phyloP scores from a whole-genome alignment of 768 basidiomycete genomes.

The Gloeostereum incarnatum region DNA sequence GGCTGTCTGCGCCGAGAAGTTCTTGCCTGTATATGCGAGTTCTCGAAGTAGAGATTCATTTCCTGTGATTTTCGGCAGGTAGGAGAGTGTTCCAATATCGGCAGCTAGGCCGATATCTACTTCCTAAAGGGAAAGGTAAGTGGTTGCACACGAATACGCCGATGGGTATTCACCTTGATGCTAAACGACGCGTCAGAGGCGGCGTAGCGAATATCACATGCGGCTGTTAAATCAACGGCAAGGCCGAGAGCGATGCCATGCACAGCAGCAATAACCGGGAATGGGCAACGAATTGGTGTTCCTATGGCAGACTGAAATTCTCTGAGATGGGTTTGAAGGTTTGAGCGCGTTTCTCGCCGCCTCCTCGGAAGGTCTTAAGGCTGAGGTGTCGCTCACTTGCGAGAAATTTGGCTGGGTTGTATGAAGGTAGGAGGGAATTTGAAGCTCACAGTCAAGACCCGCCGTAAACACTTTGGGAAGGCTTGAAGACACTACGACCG shows the following conservation, averaged over 20 bases:
- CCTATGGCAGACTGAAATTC: slow-evolving; percentile 67
- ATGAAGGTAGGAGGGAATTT: neutral
- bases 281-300: slow-evolving; percentile 54
- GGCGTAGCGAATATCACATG: slow-evolving; percentile 76
- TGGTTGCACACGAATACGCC: neutral
- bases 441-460: slow-evolving; percentile 63
- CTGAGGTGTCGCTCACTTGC: slow-evolving; percentile 20
- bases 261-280: slow-evolving; percentile 79
- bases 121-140: slow-evolving; percentile 38
- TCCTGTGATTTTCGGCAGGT: slow-evolving; percentile 67
- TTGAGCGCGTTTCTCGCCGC: slow-evolving; percentile 41
- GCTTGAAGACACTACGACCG: slow-evolving; percentile 62
- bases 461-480: slow-evolving; percentile 73
- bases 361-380: slow-evolving; percentile 25
- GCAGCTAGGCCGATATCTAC: slow-evolving; percentile 83
- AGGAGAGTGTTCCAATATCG: slow-evolving; percentile 81
- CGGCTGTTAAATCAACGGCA: slow-evolving; percentile 63
- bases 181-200: slow-evolving; percentile 53
- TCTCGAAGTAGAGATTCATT: slow-evolving; percentile 69
- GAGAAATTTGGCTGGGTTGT: neutral
- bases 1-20: slow-evolving; percentile 66
- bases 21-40: slow-evolving; percentile 64
- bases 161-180: slow-evolving; percentile 47
- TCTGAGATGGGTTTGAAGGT: slow-evolving; percentile 34
- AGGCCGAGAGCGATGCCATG: slow-evolving; percentile 73